These are phyloP conservation scores for Skeletonema tropicum DNA, from an alignment of 108 stramenopile species.

Conservation along the genomic window DNA sequence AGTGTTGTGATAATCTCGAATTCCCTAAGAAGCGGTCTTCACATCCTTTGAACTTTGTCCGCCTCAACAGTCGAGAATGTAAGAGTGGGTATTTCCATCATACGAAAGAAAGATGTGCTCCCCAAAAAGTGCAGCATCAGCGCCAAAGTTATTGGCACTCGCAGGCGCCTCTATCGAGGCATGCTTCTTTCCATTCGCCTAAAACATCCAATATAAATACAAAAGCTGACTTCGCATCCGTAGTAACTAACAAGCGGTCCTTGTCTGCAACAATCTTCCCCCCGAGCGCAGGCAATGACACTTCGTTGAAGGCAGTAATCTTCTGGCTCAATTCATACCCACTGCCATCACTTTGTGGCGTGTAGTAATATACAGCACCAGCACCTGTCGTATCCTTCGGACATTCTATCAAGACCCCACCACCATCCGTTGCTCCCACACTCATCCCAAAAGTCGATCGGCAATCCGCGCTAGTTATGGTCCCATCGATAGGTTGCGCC, in stretches of 20 bases:
- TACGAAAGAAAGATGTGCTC: not conserved
- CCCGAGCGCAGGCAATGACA: not conserved
- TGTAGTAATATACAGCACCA: not conserved
- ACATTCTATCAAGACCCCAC: not conserved
- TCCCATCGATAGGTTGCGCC: not conserved
- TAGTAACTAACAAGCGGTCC: not conserved
- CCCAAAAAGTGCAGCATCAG: not conserved
- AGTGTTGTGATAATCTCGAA: not conserved
- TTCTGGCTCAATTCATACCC: conserved; percentile 4
- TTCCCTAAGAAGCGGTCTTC: not conserved
- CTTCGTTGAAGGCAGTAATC: not conserved
- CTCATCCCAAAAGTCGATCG: not conserved
- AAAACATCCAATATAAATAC: not conserved
- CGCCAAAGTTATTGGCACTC: not conserved
- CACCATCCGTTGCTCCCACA: not conserved
- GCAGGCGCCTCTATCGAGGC: not conserved
- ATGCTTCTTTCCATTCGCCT: not conserved
- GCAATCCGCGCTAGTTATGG: not conserved
- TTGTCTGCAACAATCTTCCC: not conserved
- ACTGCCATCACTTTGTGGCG: not conserved
- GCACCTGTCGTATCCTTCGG: not conserved
- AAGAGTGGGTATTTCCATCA: not conserved
- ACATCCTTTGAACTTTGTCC: not conserved
- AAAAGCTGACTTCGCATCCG: not conserved
- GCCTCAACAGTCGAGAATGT: not conserved